These are phyloP conservation scores for Neurospora africana DNA, from an alignment of 495 filamentous ascomycete genomes.

Conservation along the genomic window DNA sequence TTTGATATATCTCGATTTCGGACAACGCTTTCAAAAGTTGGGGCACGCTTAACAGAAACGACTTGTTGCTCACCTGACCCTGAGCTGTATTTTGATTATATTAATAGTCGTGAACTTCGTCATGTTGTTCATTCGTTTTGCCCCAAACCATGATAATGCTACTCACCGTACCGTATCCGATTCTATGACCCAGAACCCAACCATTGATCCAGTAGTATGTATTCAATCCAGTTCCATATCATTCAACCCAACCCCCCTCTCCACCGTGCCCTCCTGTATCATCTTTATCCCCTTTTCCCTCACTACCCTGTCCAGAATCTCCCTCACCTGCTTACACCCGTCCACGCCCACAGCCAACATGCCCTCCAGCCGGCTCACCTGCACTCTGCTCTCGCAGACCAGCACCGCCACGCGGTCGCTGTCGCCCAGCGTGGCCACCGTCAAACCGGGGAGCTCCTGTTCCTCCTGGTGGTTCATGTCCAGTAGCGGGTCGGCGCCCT, in stretches of 20 bases:
- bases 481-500: constrained; percentile 70
- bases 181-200: not conserved
- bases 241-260: constrained; percentile 29
- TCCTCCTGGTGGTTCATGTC: constrained; percentile 84
- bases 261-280: constrained; percentile 47
- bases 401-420: constrained; percentile 67
- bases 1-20: not conserved
- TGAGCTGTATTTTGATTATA: not conserved
- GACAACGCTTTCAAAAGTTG: not conserved
- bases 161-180: not conserved
- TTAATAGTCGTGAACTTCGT: not conserved
- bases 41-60: not conserved
- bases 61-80: not conserved
- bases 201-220: not conserved
- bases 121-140: not conserved
- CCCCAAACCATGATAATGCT: not conserved
- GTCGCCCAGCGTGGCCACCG: constrained; percentile 65
- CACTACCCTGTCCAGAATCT: constrained; percentile 63
- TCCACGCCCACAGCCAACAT: constrained; percentile 89
- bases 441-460: constrained; percentile 79
- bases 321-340: constrained; percentile 76
- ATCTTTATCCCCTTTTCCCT: constrained; percentile 53
- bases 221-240: constrained; percentile 35
- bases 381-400: constrained; percentile 75
- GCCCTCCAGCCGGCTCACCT: constrained; percentile 67